These are phyloP conservation scores for Lophiostoma macrostomum DNA, from an alignment of 495 filamentous ascomycete species.

Conservation along the genomic window DNA sequence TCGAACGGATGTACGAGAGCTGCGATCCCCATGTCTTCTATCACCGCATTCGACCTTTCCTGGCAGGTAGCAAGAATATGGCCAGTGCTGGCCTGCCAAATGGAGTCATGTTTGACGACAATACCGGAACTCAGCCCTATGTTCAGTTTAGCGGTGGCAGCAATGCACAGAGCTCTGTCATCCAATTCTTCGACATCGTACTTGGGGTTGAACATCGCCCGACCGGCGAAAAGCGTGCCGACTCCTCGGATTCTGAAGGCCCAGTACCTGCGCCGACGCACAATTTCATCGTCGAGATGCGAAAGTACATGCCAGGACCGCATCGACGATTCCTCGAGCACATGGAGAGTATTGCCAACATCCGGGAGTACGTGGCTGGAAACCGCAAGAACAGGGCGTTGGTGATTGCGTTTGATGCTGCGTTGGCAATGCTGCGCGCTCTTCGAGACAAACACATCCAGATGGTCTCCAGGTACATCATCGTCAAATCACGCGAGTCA, in stretches of 20 bases:
- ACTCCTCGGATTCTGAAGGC: slow-evolving; percentile 41
- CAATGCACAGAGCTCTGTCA: slow-evolving; percentile 91
- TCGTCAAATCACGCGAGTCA: slow-evolving; percentile 63
- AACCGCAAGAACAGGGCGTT: slow-evolving; percentile 61
- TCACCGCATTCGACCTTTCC: slow-evolving; percentile 85
- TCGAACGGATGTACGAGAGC: slow-evolving; percentile 84
- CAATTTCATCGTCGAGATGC: slow-evolving; percentile 96
- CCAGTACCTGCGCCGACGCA: slow-evolving; percentile 59
- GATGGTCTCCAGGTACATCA: slow-evolving; percentile 94
- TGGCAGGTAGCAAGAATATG: slow-evolving; percentile 98
- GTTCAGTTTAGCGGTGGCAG: slow-evolving; percentile 84
- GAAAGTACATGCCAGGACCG: slow-evolving; percentile 89
- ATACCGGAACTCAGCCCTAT: slow-evolving; percentile 61
- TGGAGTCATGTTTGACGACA: slow-evolving; percentile 84
- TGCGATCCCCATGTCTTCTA: slow-evolving; percentile 95
- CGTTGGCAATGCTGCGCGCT: slow-evolving; percentile 81
- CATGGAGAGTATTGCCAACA: slow-evolving; percentile 77
- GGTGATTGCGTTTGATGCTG: slow-evolving; percentile 81
- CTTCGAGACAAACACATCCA: slow-evolving; percentile 94
- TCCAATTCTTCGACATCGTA: slow-evolving; percentile 94
- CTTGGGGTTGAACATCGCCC: slow-evolving; percentile 88
- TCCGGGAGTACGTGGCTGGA: slow-evolving; percentile 76
- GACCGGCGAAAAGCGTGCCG: slow-evolving; percentile 62
- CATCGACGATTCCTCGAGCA: slow-evolving; percentile 86
- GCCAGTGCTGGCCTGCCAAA: slow-evolving; percentile 80